Base-by-base conservation (phyloP, 257 asterid species). In the Linderniella brevidens region DNA sequence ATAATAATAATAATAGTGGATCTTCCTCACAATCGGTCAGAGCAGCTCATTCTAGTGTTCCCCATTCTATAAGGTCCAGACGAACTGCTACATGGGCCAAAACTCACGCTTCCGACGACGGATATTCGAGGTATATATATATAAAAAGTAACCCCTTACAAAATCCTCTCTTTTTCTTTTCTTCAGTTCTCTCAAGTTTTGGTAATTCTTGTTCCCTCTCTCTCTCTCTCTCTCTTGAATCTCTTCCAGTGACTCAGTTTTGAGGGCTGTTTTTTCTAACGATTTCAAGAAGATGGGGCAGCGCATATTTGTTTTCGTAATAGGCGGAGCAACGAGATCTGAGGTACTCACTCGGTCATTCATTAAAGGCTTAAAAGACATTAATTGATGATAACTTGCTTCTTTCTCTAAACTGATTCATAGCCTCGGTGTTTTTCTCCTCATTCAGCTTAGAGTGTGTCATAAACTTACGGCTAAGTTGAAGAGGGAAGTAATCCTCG, bases 251-350 rank as follows among this genome's bases (percentile, higher is more conserved):
- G 96, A 90, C 53, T 90, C 98, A 0, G 71, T 52, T 61, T 57
- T 85, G 72, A 77, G 59, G 68, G 61, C 17, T 17, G 14, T 29
- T 59, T 64, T 52, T 17, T 55, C 80, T 7, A 62, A 36, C 35
- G 98, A 88, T 46, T 68, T 53, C 20, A 88, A 71, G 74, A 80
- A 58, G 73, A 88, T 84, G 98, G 98, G 98, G 46, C 93, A 76
- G 51, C 83, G 98, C 48, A 80, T 84, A 38, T 88, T 84, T 50
- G 62, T 80, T 40, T 88, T 88, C 71, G 68, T 90, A 49, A 69
- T 84, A 35, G 98, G 98, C 35, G 98, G 98, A 29, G 98, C 98
- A 60, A 90, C 96, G 20, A 69, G 98, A 75, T 90, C 98, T 9
- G 98, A 90, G 93, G 98, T 85, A 67, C 48, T 54, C 17, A 43